These are phyloP conservation scores for Aspergillus amoenus DNA, from an alignment of 2,329 filamentous ascomycete genomes.

Conservation along the genomic window DNA sequence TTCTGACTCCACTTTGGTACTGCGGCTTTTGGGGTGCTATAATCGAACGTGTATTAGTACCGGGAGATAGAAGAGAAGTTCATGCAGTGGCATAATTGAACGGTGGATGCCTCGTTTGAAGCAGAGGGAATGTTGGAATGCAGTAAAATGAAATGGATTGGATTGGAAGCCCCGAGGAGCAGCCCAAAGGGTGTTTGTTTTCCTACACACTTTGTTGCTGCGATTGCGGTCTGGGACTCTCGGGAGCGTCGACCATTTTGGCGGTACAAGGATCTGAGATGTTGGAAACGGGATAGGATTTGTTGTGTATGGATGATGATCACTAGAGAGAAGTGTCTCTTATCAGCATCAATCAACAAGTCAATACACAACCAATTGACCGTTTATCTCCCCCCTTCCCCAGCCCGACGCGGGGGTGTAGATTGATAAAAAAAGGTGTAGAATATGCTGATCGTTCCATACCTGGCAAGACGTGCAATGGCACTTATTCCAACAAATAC, in stretches of 20 bases:
- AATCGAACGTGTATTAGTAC: conserved; percentile 15
- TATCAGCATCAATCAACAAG: not conserved
- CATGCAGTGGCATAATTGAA: not conserved
- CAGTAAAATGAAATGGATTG: not conserved
- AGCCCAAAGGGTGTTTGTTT: conserved; percentile 12
- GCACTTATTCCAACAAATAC: not conserved
- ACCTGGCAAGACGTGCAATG: not conserved
- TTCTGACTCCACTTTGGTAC: conserved; percentile 33
- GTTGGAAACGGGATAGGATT: not conserved
- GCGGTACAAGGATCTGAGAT: not conserved
- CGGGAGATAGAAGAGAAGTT: not conserved
- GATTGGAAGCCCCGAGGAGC: conserved; percentile 4
- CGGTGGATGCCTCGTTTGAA: not conserved
- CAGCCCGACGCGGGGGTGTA: not conserved
- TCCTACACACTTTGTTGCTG: conserved; percentile 36
- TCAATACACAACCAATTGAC: not conserved
- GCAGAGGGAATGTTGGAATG: not conserved
- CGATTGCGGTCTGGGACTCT: conserved; percentile 21
- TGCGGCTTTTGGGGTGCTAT: conserved; percentile 32
- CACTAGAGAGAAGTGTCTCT: not conserved
- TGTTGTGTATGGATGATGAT: not conserved
- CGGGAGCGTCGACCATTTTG: conserved; percentile 32
- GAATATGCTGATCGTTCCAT: not conserved
- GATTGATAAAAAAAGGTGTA: not conserved
- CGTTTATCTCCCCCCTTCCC: not conserved